phyloP scores from a whole-genome alignment of 148 eudicot genomes.

The Silene uniflora region DNA sequence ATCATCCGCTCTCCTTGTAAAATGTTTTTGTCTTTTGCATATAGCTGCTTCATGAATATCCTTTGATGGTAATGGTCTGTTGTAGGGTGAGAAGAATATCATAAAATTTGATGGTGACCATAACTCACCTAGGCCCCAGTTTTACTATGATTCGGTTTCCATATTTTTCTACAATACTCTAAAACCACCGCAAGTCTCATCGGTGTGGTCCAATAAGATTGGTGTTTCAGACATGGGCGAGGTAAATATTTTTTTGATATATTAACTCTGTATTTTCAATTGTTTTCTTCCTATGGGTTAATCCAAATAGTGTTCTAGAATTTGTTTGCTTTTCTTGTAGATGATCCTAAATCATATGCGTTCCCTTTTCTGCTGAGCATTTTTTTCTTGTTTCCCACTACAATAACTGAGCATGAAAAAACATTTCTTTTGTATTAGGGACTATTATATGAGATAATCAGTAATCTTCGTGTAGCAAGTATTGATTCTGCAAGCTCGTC shows the following conservation, averaged over 20 bases:
- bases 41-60: slow-evolving; percentile 16
- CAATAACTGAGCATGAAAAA: background rate
- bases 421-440: slow-evolving; percentile 25
- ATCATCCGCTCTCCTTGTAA: background rate
- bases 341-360: background rate
- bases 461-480: slow-evolving; percentile 48
- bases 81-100: slow-evolving; percentile 88
- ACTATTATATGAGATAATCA: slow-evolving; percentile 63
- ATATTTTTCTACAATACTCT: slow-evolving; percentile 76
- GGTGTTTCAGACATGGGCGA: slow-evolving; percentile 52
- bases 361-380: background rate
- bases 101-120: slow-evolving; percentile 93
- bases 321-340: background rate
- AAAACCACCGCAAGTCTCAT: slow-evolving; percentile 60
- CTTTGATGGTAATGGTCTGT: slow-evolving; percentile 16
- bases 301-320: too few species aligned
- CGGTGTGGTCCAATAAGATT: slow-evolving; percentile 47
- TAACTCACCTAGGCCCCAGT: slow-evolving; percentile 87
- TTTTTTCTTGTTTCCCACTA: background rate
- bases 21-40: background rate
- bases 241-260: slow-evolving; percentile 38
- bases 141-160: slow-evolving; percentile 76
- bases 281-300: too few species aligned
- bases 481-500: slow-evolving; percentile 64
- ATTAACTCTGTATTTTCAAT: background rate